These are phyloP conservation scores for Rhodotorula sp. DNA, from an alignment of 1,284 basidiomycete species.

Conservation along the genomic window DNA sequence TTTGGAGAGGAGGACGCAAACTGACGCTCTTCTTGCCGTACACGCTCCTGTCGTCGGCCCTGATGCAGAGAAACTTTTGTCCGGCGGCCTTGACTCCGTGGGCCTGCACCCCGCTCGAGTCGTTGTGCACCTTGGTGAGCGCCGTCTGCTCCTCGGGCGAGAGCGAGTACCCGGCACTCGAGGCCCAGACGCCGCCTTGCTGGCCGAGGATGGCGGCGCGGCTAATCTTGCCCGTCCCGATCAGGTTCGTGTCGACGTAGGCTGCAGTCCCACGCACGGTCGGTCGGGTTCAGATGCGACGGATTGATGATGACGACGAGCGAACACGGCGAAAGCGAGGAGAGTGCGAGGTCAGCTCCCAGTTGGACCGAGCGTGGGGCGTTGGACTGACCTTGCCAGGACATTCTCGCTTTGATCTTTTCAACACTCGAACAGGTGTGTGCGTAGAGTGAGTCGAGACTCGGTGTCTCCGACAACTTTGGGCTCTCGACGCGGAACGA, in stretches of 20 bases:
- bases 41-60: slow-evolving; percentile 61
- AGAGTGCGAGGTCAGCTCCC: not conserved
- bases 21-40: slow-evolving; percentile 79
- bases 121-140: slow-evolving; percentile 59
- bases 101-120: slow-evolving; percentile 54
- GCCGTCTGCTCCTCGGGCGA: slow-evolving; percentile 71
- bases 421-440: too few species aligned
- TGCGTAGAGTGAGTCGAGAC: too few species aligned
- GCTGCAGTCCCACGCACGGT: too few species aligned
- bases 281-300: not conserved
- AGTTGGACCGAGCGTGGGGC: not conserved
- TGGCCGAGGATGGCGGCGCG: slow-evolving; percentile 79
- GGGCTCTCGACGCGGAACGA: too few species aligned
- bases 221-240: slow-evolving; percentile 71
- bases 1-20: slow-evolving; percentile 20
- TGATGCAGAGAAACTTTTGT: slow-evolving; percentile 76
- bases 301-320: slow-evolving; percentile 15
- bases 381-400: slow-evolving; percentile 30
- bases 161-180: slow-evolving; percentile 67
- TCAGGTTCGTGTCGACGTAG: slow-evolving; percentile 83
- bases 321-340: not conserved
- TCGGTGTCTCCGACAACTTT: too few species aligned
- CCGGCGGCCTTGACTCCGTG: slow-evolving; percentile 68
- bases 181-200: slow-evolving; percentile 84
- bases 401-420: slow-evolving; percentile 12